Base-by-base conservation (phyloP, 495 filamentous ascomycete genomes). In the Saxispiralis lemnorum region DNA sequence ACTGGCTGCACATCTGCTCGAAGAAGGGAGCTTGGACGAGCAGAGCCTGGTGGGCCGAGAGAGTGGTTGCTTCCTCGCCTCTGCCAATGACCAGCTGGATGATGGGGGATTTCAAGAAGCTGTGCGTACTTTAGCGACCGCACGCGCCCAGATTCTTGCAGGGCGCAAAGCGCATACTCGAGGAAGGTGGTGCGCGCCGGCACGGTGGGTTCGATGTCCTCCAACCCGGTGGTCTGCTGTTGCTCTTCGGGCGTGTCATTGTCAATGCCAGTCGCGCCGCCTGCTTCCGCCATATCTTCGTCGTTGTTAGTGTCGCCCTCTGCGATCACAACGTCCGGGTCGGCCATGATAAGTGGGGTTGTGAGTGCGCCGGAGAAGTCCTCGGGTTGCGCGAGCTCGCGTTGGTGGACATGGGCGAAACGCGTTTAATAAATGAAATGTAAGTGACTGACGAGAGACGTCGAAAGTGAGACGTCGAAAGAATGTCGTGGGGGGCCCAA, bases 31-130 rank as follows among this genome's bases (percentile, higher is more conserved):
- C 85, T 47, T 75, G 69, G 3, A 66, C 54, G 31, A 96, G 70
- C 38, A 94, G 67, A 12, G 62, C 75, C 58, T 93, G 81, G 56
- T 94, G 88, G 6, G 84, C 86, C 7, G 68, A 76, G 18, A 94
- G 69, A 13, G 72, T 59, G 7, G 75, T 74, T 50, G 74, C 65
- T 2, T 63, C 55, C 7, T 72, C 71, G 31, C 73, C 73, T 31
- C 56, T 54, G 20, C 88, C 87, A 19, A 93, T 67, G n/a, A 75
- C 50, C 14, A 94, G 63, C 16, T 78, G 77, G 31, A 96, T 72
- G 17, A 93, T 75, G 0, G 88, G 86, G 28, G 79, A 85, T 41
- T 71, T 76, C 16, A 94, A 69, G 57, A 77, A 79, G 57, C 70
- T 76, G 37, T 63, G 55, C n/a, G 24, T 11, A 7, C 7, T 19